Evolutionary conservation across 1,284 basidiomycete genomes (phyloP), one percentile per base, ranked within the genome.

Genomic region (Rugosomyces carneus): DNA sequence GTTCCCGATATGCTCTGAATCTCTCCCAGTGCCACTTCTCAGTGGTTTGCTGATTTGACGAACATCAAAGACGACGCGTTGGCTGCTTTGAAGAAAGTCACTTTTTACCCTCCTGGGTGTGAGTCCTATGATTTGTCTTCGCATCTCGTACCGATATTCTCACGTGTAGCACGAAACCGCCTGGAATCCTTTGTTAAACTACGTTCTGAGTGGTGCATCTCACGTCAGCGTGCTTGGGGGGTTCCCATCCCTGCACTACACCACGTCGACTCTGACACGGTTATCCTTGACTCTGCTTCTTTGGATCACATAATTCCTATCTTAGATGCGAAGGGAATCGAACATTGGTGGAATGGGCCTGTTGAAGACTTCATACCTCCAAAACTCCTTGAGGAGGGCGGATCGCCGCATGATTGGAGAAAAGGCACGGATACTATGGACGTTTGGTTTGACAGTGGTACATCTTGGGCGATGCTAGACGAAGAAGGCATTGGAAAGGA

Each of bases 391-490:
- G 68, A 68, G 41, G 62, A 71, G 39, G 71, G 73, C 13, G 60
- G 68, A 27, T 55, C 72, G 24, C 61, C 68, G 10, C 65, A 60
- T 39, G 66, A 62, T 3, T 89, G 84, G 76, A 64, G 68, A 37
- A 93, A 91, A 62, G 88, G 93, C 6, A 82, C 77, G 1, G 96
- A 99, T 62, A 99, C 95, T 0, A 90, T 99, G 77, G 96, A 99
- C 62, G 96, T 99, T 2, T 99, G 96, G 96, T 99, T 99, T 57
- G 96, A 99, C 68, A 95, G 91, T 57, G 96, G 96, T 1, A 84
- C 89, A 0, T 93, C 93, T 1, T 99, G 96, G 96, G 83, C 89
- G 1, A 78, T 92, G 66, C 70, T 97, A 26, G 59, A 58, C 23
- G 73, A 71, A 39, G 62, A 69, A 45, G 65, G 59, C 15, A 59